Base-by-base conservation (phyloP, 2,329 filamentous ascomycete genomes). In the Diplodia corticola region DNA sequence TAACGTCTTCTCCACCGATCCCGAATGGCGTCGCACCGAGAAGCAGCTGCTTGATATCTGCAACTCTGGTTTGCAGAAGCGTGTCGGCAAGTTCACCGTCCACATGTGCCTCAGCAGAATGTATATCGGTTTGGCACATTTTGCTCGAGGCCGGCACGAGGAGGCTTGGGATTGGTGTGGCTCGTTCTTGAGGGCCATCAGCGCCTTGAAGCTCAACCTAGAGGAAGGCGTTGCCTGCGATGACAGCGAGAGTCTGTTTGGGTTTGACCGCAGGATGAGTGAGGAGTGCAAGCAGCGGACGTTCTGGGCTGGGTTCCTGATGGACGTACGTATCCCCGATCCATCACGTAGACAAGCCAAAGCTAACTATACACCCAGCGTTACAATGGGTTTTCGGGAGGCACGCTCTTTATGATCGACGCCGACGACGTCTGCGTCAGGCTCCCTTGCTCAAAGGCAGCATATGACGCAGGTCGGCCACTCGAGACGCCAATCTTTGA, bases 251-350 rank as follows among this genome's bases (percentile, higher is more conserved):
- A 75, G 77, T 1, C 83, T 84, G 59, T 88, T 86, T 71, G 85
- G 82, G 22, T 80, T 91, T 69, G 85, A 83, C 70, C 82, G 81
- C 66, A 76, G 77, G 59, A 86, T 85, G 33, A 84, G 88, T 70
- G 83, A 84, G 26, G 90, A 93, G 76, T 89, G 88, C 70, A 84
- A 87, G 67, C 83, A 89, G 69, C 83, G 90, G 65, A 91, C 89
- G 0, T 89, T 91, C 72, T 93, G 89, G 89, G 86, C 87, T 30
- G 84, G 87, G 61, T 91, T 89, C 70, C 79, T 91, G 70, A 83
- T 91, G 75, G 90, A 92, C 77, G 83, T 84, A 76, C 80, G 82
- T 78, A 69, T 22, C 20, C 13, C 13, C 54, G 26, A 3, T 5
- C 6, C 24, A 33, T n/a, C 4, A 9, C 2, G 15, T 12, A 9